Evolutionary conservation across 2,329 filamentous ascomycete genomes (phyloP), one percentile per base, ranked within the genome.

Genomic region (Diaporthe sp.): DNA sequence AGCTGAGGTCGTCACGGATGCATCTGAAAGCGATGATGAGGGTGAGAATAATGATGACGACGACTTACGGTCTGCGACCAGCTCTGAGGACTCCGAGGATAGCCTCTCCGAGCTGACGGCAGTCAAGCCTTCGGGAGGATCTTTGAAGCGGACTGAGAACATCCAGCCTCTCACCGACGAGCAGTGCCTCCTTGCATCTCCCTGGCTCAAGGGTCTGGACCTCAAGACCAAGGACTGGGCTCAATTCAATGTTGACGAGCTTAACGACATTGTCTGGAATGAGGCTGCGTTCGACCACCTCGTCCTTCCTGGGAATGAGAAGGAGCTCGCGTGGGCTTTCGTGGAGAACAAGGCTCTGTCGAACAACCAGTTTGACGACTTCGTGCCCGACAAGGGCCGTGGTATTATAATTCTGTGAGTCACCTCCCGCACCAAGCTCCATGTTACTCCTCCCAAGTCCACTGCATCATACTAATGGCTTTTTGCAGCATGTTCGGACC

Each of bases 271-370:
- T 12, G 75, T 58, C 2, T 86, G 84, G 83, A 84, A 84, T 65
- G 82, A 83, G 62, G 78, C 81, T 4, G 82, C 83, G 0, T 85
- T 84, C 74, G 80, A 84, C 0, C 82, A 83, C 46, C 81, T 86
- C 3, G 82, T 85, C 1, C 81, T 86, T 1, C 83, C 83, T 0
- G 79, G 79, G 0, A 80, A 80, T 19, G 82, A 84, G 74, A 87
- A 86, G 74, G 80, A 86, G 65, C 80, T 83, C 61, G 82, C 80
- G 49, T 86, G 80, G 84, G 81, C 79, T 31, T 85, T 86, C 76
- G 82, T 85, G 15, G 82, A 84, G 77, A 83, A 82, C 78, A 84
- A 84, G 77, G 79, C 78, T 13, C 75, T 79, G 25, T 75, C 78
- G 6, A 79, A 78, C 15, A 78, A 76, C 3, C 75, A 73, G 2